Evolutionary conservation across 1,284 basidiomycete species (phyloP), one percentile per base, ranked within the genome.

Genomic region (Microbotryum scabiosae): DNA sequence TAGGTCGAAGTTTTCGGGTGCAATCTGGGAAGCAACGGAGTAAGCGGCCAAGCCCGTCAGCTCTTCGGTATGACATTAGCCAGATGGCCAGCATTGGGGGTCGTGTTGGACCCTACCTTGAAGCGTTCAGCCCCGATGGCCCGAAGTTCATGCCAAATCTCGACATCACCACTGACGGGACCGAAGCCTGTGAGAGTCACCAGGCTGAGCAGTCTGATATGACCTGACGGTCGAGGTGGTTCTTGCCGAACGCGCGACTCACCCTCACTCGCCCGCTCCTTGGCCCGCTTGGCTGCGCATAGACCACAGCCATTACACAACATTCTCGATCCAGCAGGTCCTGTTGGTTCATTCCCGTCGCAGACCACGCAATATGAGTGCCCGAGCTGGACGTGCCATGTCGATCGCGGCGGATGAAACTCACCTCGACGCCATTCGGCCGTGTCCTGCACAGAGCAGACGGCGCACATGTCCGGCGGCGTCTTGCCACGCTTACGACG

Each of bases 221-320:
- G 12, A 30, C 23, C 43, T 20, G 6, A 21, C 32, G 14, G n/a
- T 20, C 10, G 18, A 20, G 12, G 18, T 20, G 5, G 2, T 23
- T 23, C 30, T 10, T 16, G 20, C 8, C 10, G 9, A 3, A n/a
- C 46, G n/a, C 10, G 14, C 5, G 21, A 20, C 48, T n/a, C 16
- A 56, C 54, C 59, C n/a, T 52, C 25, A 20, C 16, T 21, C 20
- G 56, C 52, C 16, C 63, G 50, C 16, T 63, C 54, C 26, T 57
- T 65, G 9, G 52, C 47, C 10, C 63, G 20, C 43, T 60, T 62
- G 2, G 66, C 61, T 1, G 57, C 57, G 20, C 51, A 12, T 20
- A 66, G 21, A 0, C 66, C 64, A 25, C 64, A 65, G 0, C 56
- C 59, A 26, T 68, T 68, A 59, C 66, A 68, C 4, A 68, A 60